Percentiles rank a stretch among this genome's conserved stretches.
These are phyloP conservation scores for Suillus plorans DNA, from an alignment of 768 basidiomycete genomes.

Conservation along the genomic window DNA sequence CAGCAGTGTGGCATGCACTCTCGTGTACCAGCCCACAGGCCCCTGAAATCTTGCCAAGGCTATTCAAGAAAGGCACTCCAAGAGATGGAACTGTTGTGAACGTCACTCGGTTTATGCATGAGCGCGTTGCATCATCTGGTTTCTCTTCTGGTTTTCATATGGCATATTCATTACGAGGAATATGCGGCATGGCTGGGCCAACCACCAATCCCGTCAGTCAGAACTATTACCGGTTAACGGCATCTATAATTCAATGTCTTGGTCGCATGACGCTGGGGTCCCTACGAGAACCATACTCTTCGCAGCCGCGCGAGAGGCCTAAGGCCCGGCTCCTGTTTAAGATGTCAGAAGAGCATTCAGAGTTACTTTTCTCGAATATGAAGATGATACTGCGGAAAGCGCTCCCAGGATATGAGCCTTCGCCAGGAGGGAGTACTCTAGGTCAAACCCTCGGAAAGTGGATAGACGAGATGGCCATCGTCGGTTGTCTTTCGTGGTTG, in stretches of 20 bases:
- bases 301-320: too few species aligned
- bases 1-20: not conserved
- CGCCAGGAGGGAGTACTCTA: too few species aligned
- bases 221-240: not conserved
- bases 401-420: too few species aligned
- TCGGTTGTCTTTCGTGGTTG: too few species aligned
- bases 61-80: not conserved
- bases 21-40: not conserved
- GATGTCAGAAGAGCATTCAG: too few species aligned
- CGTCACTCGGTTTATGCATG: not conserved
- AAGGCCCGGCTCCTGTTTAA: too few species aligned
- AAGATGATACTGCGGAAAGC: too few species aligned
- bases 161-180: not conserved
- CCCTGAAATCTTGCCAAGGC: not conserved
- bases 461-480: too few species aligned
- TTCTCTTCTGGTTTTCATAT: not conserved
- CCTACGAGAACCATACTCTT: not conserved
- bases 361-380: too few species aligned
- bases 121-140: not conserved
- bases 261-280: not conserved
- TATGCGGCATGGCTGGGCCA: not conserved
- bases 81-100: too few species aligned
- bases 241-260: not conserved
- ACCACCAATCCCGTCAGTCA: not conserved
- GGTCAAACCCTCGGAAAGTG: too few species aligned